Evolutionary conservation across 495 filamentous ascomycete species (phyloP), one percentile per base, ranked within the genome.

Genomic region (Lentithecium fluviatile): DNA sequence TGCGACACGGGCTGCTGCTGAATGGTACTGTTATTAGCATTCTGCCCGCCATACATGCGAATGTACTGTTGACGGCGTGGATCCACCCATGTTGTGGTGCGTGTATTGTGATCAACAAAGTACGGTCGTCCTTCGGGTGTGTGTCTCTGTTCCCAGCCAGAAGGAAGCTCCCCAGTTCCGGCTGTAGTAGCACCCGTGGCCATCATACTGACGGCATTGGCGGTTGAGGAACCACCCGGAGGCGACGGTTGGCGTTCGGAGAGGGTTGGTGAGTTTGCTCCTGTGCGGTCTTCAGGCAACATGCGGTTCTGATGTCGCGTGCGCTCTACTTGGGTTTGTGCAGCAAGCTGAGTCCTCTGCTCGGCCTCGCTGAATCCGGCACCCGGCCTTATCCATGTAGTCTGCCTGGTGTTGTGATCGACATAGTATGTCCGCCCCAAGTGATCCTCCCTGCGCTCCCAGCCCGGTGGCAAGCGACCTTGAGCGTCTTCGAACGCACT

Each of bases 81-180:
- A 72, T 98, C 94, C n/a, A 98, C 94, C 94, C 94, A 98, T 5
- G 94, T 98, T 7, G 94, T 98, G 5, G 95, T 97, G 55, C 94
- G 86, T 15, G 95, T 97, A 73, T 97, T 98, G 76, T 98, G 94
- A 71, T 98, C 94, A n/a, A 98, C 94, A 74, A 97, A 98, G 73
- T 98, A 98, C 20, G 92, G 78, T 51, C 94, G 83, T 26, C 93
- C 93, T 79, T 98, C 94, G 1, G 94, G 91, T 3, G 94, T 98
- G 70, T 88, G 89, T 65, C 94, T 82, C 70, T 97, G 91, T 74
- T 98, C 94, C 94, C 94, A 98, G 34, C 91, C 89, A 34, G 94
- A 84, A 19, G 94, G 94, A 60, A 97, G 86, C 76, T 97, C 95
- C 60, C 94, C 94, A 65, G 89, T 95, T 37, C 95, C 94, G 58